A percentile compares a stretch with the other conserved stretches of the same genome.
phyloP scores from a whole-genome alignment of 228 moss, liverwort and hornwort species.

The Sphagnum magellanicum region DNA sequence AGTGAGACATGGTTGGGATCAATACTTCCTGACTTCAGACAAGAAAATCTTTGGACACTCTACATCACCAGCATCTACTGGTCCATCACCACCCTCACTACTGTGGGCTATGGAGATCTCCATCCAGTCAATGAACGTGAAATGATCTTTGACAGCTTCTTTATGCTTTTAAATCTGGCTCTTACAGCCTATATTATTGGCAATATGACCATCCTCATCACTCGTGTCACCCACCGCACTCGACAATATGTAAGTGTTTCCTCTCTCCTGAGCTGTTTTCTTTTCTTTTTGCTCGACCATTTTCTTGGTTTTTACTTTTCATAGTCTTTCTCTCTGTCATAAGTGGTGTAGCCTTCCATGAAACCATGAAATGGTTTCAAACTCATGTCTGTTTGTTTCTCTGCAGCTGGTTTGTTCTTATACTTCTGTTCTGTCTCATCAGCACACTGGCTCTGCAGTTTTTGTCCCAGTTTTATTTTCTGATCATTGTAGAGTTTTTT shows the following conservation, averaged over 20 bases:
- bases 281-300: neutral
- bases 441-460: too few species aligned
- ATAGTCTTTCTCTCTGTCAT: too few species aligned
- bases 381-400: too few species aligned
- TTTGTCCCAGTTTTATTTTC: too few species aligned
- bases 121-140: constrained; percentile 84
- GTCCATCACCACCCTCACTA: constrained; percentile 86
- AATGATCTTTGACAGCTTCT: constrained; percentile 78
- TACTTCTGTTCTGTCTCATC: too few species aligned
- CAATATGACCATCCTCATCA: constrained; percentile 95
- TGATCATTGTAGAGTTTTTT: too few species aligned
- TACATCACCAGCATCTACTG: constrained; percentile 85
- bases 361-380: too few species aligned
- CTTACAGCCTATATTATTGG: constrained; percentile 90
- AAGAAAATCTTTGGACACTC: constrained; percentile 34
- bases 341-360: too few species aligned
- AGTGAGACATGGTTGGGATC: constrained; percentile 68
- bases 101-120: constrained; percentile 88
- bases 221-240: constrained; percentile 75
- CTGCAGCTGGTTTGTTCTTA: too few species aligned
- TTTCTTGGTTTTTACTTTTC: too few species aligned
- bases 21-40: constrained; percentile 46
- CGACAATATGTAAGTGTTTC: constrained; percentile 64
- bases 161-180: constrained; percentile 77
- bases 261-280: neutral